A percentile compares a stretch with the other conserved stretches of the same genome.
Evolutionary conservation across 148 eudicot species (phyloP).

Genomic region (Beta vulgaris): DNA sequence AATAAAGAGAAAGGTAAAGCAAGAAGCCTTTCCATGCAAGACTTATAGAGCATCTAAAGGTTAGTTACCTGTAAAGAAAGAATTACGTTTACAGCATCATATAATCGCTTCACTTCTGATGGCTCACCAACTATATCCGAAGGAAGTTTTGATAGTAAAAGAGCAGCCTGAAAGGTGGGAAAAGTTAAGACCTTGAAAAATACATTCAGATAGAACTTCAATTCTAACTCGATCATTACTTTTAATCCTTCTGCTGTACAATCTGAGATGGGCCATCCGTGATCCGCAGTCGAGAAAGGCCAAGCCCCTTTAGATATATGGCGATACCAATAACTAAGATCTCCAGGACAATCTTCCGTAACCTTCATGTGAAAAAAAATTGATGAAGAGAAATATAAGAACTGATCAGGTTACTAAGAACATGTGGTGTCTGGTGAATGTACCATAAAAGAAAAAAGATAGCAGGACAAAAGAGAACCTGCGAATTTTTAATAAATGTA

Average conservation of each 20-base stretch:
- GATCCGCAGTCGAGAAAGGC: constrained; percentile 98
- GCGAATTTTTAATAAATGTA: constrained; percentile 63
- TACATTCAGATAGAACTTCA: not conserved
- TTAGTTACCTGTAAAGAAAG: constrained; percentile 83
- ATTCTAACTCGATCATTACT: constrained; percentile 40
- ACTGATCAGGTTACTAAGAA: constrained; percentile 5
- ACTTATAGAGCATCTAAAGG: not conserved
- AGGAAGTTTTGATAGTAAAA: constrained; percentile 66
- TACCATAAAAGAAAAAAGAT: not conserved
- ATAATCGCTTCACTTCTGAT: constrained; percentile 53
- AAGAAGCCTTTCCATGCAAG: not conserved
- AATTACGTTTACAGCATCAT: constrained; percentile 77
- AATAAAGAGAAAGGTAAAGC: not conserved
- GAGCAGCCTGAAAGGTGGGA: constrained; percentile 54
- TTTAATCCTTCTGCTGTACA: constrained; percentile 95
- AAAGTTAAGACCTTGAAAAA: constrained; percentile 19
- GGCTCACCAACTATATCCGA: constrained; percentile 78
- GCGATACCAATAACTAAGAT: constrained; percentile 80
- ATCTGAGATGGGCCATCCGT: constrained; percentile 99
- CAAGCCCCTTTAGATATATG: constrained; percentile 99
- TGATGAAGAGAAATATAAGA: constrained; percentile 12
- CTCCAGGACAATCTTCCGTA: constrained; percentile 74
- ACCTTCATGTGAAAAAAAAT: constrained; percentile 50
- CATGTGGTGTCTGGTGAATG: not conserved
- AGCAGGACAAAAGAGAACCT: constrained; percentile 38